Evolutionary conservation across 495 filamentous ascomycete species (phyloP), one percentile per base, ranked within the genome.

Genomic region (Sphaerosporella brunnea): DNA sequence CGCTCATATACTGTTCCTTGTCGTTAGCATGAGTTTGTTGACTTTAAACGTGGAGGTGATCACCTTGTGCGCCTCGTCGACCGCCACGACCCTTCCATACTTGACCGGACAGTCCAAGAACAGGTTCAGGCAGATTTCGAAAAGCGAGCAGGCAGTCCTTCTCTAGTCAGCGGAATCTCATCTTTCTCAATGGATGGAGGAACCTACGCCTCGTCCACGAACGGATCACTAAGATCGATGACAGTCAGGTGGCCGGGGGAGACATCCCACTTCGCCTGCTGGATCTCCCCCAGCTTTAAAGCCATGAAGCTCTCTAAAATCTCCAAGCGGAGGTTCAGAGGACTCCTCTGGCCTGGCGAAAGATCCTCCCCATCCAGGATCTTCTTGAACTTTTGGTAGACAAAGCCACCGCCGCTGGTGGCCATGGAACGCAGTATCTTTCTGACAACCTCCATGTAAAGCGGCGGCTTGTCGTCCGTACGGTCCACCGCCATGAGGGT

Each of bases 161-260:
- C 28, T 32, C 5, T 32, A 5, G 13, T 32, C 28, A 32, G 28
- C 28, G n/a, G n/a, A 32, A 32, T 7, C 28, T 7, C 13, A 7
- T 7, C 28, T 13, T 13, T 13, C 28, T 32, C 28, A 5, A 37
- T 18, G 35, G 7, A 5, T 18, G 35, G 8, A 18, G 8, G 9
- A 9, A 37, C 35, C 8, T 37, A 37, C 34, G 73, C 69, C 0
- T 75, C 63, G 0, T 77, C 73, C 15, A 84, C 67, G 56, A 77
- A 86, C 0, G 80, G 79, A 56, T 78, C 82, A 0, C 71, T 78
- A 2, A 88, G 66, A 51, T 88, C 80, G 25, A 85, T 69, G 38
- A 88, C 80, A 0, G 78, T 82, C 9, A 86, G 61, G 3, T 58
- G 61, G 3, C 75, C 73, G 0, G 21, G 9, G 1, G 10, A 23